phyloP scores from a whole-genome alignment of 2,329 filamentous ascomycete species.

The Talaromyces sp. region DNA sequence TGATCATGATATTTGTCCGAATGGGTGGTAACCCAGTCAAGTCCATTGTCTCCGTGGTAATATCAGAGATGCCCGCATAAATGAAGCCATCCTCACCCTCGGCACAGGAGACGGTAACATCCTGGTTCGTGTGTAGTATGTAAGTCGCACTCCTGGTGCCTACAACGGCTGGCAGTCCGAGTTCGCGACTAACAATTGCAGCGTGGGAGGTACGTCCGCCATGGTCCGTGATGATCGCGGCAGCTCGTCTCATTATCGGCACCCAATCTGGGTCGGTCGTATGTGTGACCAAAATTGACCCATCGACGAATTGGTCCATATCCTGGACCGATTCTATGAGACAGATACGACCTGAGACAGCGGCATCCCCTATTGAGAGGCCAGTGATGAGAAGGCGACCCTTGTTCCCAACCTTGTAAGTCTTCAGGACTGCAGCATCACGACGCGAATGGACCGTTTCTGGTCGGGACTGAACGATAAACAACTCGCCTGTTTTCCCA shows the following conservation, averaged over 20 bases:
- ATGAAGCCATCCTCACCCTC: conserved; percentile 36
- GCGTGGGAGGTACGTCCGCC: conserved; percentile 33
- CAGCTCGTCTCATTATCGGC: conserved; percentile 36
- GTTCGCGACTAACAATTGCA: conserved; percentile 39
- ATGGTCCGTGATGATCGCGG: conserved; percentile 34
- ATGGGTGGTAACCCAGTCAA: conserved; percentile 21
- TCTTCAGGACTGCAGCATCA: conserved; percentile 28
- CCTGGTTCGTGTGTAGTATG: conserved; percentile 33
- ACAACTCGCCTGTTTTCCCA: conserved; percentile 23
- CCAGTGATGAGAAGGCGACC: conserved; percentile 27
- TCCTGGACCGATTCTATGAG: conserved; percentile 28
- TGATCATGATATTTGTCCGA: conserved; percentile 35
- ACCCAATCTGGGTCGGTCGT: conserved; percentile 38
- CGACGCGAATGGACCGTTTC: conserved; percentile 35
- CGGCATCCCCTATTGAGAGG: conserved; percentile 31
- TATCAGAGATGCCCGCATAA: conserved; percentile 33
- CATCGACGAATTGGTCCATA: conserved; percentile 31
- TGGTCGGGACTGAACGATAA: conserved; percentile 35
- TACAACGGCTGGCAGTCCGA: conserved; percentile 36
- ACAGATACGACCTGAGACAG: conserved; percentile 30
- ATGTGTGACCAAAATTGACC: conserved; percentile 33
- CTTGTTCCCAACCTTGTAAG: conserved; percentile 28
- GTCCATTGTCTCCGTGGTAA: conserved; percentile 29
- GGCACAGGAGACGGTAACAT: conserved; percentile 38
- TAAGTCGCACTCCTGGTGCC: conserved; percentile 35